These are phyloP conservation scores for Acarospora socialis DNA, from an alignment of 2,329 filamentous ascomycete genomes.

Conservation along the genomic window DNA sequence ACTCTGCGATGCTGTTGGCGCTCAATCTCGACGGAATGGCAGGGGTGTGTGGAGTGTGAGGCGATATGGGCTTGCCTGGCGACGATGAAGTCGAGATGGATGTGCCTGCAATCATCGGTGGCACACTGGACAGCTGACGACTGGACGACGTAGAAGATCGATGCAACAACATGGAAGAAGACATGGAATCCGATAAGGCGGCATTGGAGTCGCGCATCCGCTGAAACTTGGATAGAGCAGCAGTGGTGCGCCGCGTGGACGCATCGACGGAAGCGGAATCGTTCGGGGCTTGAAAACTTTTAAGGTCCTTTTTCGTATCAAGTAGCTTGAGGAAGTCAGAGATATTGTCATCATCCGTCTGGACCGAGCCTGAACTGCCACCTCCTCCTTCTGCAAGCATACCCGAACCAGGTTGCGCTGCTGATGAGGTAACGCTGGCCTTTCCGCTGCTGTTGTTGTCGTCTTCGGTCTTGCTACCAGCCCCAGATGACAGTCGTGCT, in stretches of 20 bases:
- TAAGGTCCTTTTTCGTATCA: conserved; percentile 74
- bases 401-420: conserved; percentile 57
- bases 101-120: conserved; percentile 46
- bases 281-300: conserved; percentile 57
- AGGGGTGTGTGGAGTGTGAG: conserved; percentile 82
- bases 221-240: conserved; percentile 73
- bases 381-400: conserved; percentile 56
- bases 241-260: conserved; percentile 59
- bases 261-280: conserved; percentile 46
- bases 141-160: conserved; percentile 65
- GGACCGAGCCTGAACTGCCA: conserved; percentile 49
- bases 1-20: conserved; percentile 72
- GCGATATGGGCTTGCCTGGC: conserved; percentile 77
- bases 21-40: conserved; percentile 88
- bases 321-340: conserved; percentile 83
- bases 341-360: conserved; percentile 81
- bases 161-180: conserved; percentile 73
- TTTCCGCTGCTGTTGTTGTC: conserved; percentile 44
- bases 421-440: conserved; percentile 36
- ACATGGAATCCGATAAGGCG: conserved; percentile 81
- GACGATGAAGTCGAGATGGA: conserved; percentile 77
- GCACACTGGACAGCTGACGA: conserved; percentile 54
- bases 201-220: conserved; percentile 81
- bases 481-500: conserved; percentile 61
- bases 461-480: conserved; percentile 43